These are phyloP conservation scores for Pichia sp. DNA, from an alignment of 1,139 yeast species.

Conservation along the genomic window DNA sequence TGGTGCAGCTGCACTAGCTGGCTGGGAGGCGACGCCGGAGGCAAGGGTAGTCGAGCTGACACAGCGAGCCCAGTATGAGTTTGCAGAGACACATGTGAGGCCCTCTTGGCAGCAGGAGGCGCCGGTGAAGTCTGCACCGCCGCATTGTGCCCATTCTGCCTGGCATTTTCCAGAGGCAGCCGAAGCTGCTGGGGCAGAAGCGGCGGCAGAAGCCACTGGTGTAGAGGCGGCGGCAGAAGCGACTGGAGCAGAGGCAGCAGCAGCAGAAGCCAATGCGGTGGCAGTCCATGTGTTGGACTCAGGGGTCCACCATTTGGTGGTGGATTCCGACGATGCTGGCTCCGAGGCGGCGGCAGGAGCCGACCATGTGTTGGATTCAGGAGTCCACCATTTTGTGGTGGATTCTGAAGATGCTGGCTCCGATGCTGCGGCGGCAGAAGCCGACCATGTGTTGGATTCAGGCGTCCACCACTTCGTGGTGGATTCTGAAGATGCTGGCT, in stretches of 20 bases:
- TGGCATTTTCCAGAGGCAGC: slow-evolving; percentile 19
- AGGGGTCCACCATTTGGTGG: slow-evolving; percentile 14
- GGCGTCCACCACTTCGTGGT: slow-evolving; percentile 14
- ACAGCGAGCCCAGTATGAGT: slow-evolving; percentile 31
- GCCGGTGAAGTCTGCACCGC: slow-evolving; percentile 30
- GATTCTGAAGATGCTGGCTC: background rate
- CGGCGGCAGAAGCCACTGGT: slow-evolving; percentile 5
- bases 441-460: background rate
- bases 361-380: background rate
- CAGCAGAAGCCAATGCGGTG: slow-evolving; percentile 1
- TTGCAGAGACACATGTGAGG: slow-evolving; percentile 25
- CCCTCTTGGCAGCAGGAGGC: slow-evolving; percentile 30
- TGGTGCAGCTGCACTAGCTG: background rate
- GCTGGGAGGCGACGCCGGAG: background rate
- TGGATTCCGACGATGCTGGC: background rate
- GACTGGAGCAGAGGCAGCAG: background rate
- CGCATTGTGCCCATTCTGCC: slow-evolving; percentile 32
- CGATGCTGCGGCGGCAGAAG: slow-evolving; percentile 5
- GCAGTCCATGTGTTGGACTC: background rate
- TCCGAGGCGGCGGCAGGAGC: background rate
- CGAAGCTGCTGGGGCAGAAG: background rate
- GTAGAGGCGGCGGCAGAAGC: background rate
- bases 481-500: background rate
- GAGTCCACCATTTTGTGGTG: slow-evolving; percentile 13
- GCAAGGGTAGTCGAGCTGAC: slow-evolving; percentile 11